A percentile compares a stretch with the other conserved stretches of the same genome.
Conservation (phyloP, 345 rosid genomes). For the Citrus cavaleriei region DNA sequence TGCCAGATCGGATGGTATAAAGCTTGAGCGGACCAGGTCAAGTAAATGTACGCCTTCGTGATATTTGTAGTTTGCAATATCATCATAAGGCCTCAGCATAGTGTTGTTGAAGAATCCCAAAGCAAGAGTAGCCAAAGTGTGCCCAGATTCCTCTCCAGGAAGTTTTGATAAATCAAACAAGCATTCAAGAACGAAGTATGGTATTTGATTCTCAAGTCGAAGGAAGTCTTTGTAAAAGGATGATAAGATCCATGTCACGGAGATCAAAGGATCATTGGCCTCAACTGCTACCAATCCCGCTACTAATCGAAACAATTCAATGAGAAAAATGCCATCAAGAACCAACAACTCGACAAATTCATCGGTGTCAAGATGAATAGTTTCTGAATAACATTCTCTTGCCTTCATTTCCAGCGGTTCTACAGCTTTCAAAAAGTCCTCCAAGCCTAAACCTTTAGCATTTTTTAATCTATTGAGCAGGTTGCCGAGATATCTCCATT, state of each 20-base stretch:
- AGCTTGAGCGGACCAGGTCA: conserved; percentile 56
- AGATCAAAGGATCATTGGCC: conserved; percentile 53
- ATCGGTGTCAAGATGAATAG: conserved; percentile 27
- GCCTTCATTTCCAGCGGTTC: conserved; percentile 40
- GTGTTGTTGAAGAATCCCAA: conserved; percentile 57
- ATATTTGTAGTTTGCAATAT: conserved; percentile 26
- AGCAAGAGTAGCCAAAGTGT: conserved; percentile 40
- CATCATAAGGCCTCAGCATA: conserved; percentile 33
- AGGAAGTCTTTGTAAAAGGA: conserved; percentile 64
- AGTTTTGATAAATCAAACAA: conserved; percentile 44
- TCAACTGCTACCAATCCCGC: conserved; percentile 33
- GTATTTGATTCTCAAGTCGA: conserved; percentile 60
- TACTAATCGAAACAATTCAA: conserved; percentile 61
- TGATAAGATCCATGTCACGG: conserved; percentile 71
- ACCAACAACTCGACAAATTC: conserved; percentile 70
- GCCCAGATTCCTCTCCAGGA: conserved; percentile 24
- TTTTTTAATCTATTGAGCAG: conserved; percentile 33
- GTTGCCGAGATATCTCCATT: conserved; percentile 60
- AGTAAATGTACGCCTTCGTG: conserved; percentile 55
- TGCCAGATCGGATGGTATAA: conserved; percentile 28
- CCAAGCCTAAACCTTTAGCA: conserved; percentile 26
- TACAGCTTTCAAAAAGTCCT: conserved; percentile 39
- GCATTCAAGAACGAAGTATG: conserved; percentile 57
- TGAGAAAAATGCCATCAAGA: conserved; percentile 57
- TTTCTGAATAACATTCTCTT: conserved; percentile 68